Conservation (phyloP, 768 basidiomycete genomes). For the Exidia glandulosa region DNA sequence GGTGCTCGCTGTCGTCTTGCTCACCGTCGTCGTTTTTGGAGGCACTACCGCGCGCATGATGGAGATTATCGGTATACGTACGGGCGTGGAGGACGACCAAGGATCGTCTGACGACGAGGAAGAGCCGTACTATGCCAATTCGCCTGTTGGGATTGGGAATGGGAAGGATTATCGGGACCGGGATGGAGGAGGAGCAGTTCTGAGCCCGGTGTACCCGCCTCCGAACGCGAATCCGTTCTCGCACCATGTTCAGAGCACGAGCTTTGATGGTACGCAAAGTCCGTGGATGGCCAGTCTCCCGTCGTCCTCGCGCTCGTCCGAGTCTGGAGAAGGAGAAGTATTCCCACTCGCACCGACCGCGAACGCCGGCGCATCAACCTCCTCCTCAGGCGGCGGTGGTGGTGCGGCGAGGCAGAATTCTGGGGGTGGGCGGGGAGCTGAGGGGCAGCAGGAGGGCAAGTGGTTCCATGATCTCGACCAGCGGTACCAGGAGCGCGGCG, state of each 20-base stretch:
- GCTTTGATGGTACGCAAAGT: not conserved
- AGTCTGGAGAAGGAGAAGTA: too few relatives aligned
- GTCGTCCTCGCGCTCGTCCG: too few relatives aligned
- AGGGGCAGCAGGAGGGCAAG: too few relatives aligned
- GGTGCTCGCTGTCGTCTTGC: slow-evolving; percentile 88
- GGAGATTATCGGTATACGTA: slow-evolving; percentile 90
- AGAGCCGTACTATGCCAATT: slow-evolving; percentile 9
- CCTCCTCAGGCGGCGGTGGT: too few relatives aligned
- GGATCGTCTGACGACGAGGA: slow-evolving; percentile 37
- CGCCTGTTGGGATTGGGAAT: not conserved
- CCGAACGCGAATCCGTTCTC: not conserved
- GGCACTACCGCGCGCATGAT: slow-evolving; percentile 97
- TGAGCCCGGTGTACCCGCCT: not conserved
- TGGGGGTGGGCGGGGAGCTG: too few relatives aligned
- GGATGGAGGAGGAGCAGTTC: not conserved
- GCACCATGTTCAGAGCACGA: not conserved
- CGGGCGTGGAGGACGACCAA: slow-evolving; percentile 89
- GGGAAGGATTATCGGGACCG: too few relatives aligned
- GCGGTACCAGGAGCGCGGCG: too few relatives aligned
- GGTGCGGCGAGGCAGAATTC: too few relatives aligned
- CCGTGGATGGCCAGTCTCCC: too few relatives aligned
- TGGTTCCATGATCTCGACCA: too few relatives aligned
- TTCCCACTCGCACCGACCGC: too few relatives aligned
- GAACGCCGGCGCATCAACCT: too few relatives aligned
- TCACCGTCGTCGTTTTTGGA: slow-evolving; percentile 90